Base-by-base conservation (phyloP, 2,329 filamentous ascomycete genomes). In the Berkeleyomyces basicola region DNA sequence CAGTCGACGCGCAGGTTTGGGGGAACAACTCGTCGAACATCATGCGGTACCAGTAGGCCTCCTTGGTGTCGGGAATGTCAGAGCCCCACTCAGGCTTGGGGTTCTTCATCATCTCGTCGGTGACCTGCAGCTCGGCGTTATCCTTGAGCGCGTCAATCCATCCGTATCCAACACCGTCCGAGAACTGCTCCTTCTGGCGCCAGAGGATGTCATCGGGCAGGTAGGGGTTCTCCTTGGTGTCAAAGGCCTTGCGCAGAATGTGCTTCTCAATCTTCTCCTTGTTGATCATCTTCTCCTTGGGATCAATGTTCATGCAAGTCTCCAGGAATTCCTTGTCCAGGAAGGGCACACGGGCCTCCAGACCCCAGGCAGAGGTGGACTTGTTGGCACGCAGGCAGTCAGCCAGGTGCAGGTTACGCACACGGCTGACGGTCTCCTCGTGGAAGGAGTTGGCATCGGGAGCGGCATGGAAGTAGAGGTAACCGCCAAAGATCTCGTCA, bases 21-120 rank as follows among this genome's bases (percentile, higher is more conserved):
- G 93, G 93, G 82, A 97, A 99, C 76, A 95, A 92, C 81, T 99
- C 92, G 74, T 99, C 93, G 73, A 97, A 99, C 92, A 99, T 97
- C 73, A 78, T 81, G 70, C 93, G 86, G 78, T 99, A 99, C 93
- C 93, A 99, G 81, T 96, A 95, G 76, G 90, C 93, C 77, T 99
- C 93, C 82, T 99, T 99, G 71, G 87, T 91, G 71, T 96, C 91
- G 7, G 93, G 95, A 66, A 96, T 83, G 71, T 99, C 95, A 70
- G 77, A 76, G 59, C 90, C 92, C 95, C 95, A 99, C 74, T 96
- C 90, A 10, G 89, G 83, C 81, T 96, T 96, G 67, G 93, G 92
- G 82, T 95, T 92, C 81, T 91, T 90, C 87, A 97, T 90, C 85
- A 95, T 91, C 79, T 97, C 92, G 71, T 99, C 92, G 16, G 88